Conservation (phyloP, 2,329 filamentous ascomycete genomes). For the Pyricularia sp. region DNA sequence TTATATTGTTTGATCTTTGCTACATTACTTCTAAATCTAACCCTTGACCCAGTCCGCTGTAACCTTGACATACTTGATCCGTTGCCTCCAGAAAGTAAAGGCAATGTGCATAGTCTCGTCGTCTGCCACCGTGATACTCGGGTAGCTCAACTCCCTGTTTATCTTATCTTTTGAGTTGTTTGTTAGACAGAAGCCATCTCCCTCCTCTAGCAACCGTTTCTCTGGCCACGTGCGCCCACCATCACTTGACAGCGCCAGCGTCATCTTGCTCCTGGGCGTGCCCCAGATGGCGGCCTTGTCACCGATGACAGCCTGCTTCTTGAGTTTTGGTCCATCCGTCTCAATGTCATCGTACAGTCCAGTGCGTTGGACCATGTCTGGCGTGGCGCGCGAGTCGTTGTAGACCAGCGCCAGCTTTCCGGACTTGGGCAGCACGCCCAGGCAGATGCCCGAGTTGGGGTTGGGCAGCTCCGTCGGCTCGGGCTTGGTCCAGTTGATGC, state of each 20-base stretch:
- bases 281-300: slow-evolving; percentile 30
- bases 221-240: slow-evolving; percentile 23
- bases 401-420: slow-evolving; percentile 22
- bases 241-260: slow-evolving; percentile 21
- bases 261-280: slow-evolving; percentile 22
- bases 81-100: slow-evolving; percentile 28
- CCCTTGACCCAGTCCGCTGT: not conserved
- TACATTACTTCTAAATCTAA: not conserved
- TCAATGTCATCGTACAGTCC: slow-evolving; percentile 32
- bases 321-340: slow-evolving; percentile 23
- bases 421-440: slow-evolving; percentile 22
- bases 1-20: not conserved
- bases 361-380: slow-evolving; percentile 20
- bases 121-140: slow-evolving; percentile 21
- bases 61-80: slow-evolving; percentile 24
- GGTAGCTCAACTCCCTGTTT: slow-evolving; percentile 30
- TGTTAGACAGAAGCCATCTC: slow-evolving; percentile 31
- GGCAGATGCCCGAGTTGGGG: slow-evolving; percentile 29
- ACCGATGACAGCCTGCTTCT: slow-evolving; percentile 21
- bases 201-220: slow-evolving; percentile 24
- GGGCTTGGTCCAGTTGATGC: slow-evolving; percentile 24
- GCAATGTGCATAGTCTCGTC: slow-evolving; percentile 21
- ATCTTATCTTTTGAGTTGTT: slow-evolving; percentile 27
- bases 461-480: slow-evolving; percentile 24
- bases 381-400: slow-evolving; percentile 23